phyloP scores from a whole-genome alignment of 192 early-diverging fungal genomes.

The Coemansia sp. region DNA sequence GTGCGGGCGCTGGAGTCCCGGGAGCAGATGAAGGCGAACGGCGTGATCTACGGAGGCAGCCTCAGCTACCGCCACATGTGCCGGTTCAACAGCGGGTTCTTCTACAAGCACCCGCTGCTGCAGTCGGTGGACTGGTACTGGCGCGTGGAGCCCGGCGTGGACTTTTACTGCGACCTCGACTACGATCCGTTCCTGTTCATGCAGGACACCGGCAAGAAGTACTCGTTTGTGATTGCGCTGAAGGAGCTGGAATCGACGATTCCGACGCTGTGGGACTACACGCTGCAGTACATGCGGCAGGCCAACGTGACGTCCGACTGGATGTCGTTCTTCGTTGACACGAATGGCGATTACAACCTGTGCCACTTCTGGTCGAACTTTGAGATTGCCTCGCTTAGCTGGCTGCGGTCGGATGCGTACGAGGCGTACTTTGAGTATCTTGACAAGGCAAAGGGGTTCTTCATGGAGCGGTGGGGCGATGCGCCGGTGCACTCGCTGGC shows the following conservation, averaged over 20 bases:
- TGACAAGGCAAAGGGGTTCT: slow-evolving; percentile 72
- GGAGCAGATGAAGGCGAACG: slow-evolving; percentile 59
- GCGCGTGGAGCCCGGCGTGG: slow-evolving; percentile 84
- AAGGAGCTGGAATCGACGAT: slow-evolving; percentile 58
- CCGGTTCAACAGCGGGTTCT: slow-evolving; percentile 60
- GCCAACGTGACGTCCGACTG: slow-evolving; percentile 33
- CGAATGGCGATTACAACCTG: slow-evolving; percentile 58
- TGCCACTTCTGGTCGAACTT: slow-evolving; percentile 87
- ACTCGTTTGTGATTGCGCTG: slow-evolving; percentile 64
- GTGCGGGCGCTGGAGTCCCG: slow-evolving; percentile 33
- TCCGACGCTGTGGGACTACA: slow-evolving; percentile 57
- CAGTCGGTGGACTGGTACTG: slow-evolving; percentile 81
- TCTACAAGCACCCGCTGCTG: slow-evolving; percentile 70
- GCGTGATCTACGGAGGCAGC: slow-evolving; percentile 72
- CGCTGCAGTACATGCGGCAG: slow-evolving; percentile 41
- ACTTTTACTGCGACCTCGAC: slow-evolving; percentile 78
- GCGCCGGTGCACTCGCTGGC: slow-evolving; percentile 75
- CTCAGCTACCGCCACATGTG: slow-evolving; percentile 91
- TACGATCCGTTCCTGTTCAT: slow-evolving; percentile 86
- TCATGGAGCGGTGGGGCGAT: slow-evolving; percentile 81
- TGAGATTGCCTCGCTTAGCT: slow-evolving; percentile 70
- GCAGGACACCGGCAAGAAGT: slow-evolving; percentile 71
- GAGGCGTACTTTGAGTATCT: slow-evolving; percentile 64
- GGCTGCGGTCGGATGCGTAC: slow-evolving; percentile 62
- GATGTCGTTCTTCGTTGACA: slow-evolving; percentile 41